Evolutionary conservation across 2,329 filamentous ascomycete species (phyloP).

Genomic region (Aspergillus pseudoviridinutans): DNA sequence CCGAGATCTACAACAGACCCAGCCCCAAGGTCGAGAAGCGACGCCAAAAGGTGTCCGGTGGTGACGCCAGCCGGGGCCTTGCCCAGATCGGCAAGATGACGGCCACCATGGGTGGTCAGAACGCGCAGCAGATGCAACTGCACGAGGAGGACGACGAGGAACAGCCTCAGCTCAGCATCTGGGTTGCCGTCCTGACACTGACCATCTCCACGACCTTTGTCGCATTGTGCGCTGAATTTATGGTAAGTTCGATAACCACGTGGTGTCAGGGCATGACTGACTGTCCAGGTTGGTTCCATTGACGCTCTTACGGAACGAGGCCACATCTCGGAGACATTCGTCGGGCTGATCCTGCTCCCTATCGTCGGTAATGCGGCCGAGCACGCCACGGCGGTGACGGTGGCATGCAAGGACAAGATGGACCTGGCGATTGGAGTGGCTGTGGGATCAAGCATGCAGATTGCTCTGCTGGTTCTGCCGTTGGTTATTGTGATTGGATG

Average conservation of each 20-base stretch:
- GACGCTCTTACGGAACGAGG: slow-evolving; percentile 49
- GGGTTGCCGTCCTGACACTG: slow-evolving; percentile 69
- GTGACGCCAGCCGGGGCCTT: slow-evolving; percentile 48
- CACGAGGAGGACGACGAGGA: slow-evolving; percentile 68
- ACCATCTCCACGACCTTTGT: slow-evolving; percentile 71
- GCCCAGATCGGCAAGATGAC: slow-evolving; percentile 53
- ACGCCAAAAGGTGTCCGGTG: slow-evolving; percentile 44
- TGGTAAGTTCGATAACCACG: slow-evolving; percentile 38
- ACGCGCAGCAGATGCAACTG: slow-evolving; percentile 44
- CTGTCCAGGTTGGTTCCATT: slow-evolving; percentile 49
- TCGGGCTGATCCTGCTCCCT: slow-evolving; percentile 60
- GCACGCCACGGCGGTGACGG: slow-evolving; percentile 61
- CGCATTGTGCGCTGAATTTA: slow-evolving; percentile 68
- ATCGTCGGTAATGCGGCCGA: slow-evolving; percentile 65
- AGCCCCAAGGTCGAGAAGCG: slow-evolving; percentile 70
- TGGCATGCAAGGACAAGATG: slow-evolving; percentile 65
- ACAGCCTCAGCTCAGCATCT: slow-evolving; percentile 67
- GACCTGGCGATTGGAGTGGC: slow-evolving; percentile 64
- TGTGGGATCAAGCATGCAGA: slow-evolving; percentile 63
- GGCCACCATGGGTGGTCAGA: slow-evolving; percentile 47
- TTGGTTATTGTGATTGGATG: slow-evolving; percentile 59
- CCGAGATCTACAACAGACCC: slow-evolving; percentile 71
- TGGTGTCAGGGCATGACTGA: background rate
- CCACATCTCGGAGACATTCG: slow-evolving; percentile 55
- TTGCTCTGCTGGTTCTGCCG: slow-evolving; percentile 59